phyloP scores from a whole-genome alignment of 148 eudicot species.

The Persicaria tinctoria region DNA sequence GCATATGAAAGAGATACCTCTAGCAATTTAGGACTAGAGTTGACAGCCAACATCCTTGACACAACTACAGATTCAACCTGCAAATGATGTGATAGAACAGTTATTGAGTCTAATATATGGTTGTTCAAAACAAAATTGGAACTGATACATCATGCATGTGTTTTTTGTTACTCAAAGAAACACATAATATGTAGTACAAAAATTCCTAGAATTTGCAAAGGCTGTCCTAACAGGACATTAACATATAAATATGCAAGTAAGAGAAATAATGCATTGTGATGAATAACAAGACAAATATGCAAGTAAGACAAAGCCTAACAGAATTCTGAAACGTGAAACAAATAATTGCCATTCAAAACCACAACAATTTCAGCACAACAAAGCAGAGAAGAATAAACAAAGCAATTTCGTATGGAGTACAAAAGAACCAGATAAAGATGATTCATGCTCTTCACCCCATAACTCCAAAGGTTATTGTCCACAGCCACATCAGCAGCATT shows the following conservation, averaged over 20 bases:
- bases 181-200: not conserved
- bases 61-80: constrained; percentile 86
- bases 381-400: not conserved
- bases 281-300: no score
- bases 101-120: not conserved
- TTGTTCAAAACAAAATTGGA: not conserved
- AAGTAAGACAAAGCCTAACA: not conserved
- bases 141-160: not conserved
- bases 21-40: constrained; percentile 34
- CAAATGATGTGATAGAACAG: constrained; percentile 22
- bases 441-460: not conserved
- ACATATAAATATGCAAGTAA: not conserved
- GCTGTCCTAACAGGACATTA: not conserved
- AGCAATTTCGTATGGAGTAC: not conserved
- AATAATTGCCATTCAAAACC: not conserved
- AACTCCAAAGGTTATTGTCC: not conserved
- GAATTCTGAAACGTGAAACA: not conserved
- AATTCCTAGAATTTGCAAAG: not conserved
- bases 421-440: not conserved
- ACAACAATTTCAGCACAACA: not conserved
- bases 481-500: not conserved
- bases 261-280: not conserved
- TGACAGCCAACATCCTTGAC: constrained; percentile 55
- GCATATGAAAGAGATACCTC: constrained; percentile 38
- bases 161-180: not conserved